A percentile compares a stretch with the other conserved stretches of the same genome.
Evolutionary conservation across 345 rosid species (phyloP).

Genomic region (Lagerstroemia speciosa): DNA sequence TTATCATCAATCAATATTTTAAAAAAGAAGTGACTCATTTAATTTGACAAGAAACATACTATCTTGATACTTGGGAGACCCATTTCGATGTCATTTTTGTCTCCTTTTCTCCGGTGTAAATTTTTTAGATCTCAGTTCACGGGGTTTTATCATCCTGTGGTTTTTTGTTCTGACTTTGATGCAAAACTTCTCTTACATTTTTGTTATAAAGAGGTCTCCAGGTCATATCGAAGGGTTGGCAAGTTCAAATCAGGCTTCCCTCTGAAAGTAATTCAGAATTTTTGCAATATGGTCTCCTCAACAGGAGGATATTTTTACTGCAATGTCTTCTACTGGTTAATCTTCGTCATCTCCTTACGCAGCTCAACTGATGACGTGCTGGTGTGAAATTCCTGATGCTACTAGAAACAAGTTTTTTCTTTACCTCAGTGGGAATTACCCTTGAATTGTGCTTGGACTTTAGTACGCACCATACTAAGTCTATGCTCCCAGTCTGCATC

Average conservation of each 20-base stretch:
- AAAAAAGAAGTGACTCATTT: neutral
- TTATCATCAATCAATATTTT: neutral
- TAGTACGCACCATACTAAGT: no score
- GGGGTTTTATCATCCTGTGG: neutral
- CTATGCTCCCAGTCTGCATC: no score
- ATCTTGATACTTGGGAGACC: neutral
- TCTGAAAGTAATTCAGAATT: neutral
- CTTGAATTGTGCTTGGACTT: no score
- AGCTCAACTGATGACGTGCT: no score
- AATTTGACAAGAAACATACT: neutral
- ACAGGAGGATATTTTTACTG: no score
- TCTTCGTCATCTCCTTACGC: no score
- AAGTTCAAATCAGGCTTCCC: neutral
- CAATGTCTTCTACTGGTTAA: no score
- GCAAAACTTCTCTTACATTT: neutral
- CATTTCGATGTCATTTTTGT: neutral
- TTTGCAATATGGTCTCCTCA: conserved; percentile 11
- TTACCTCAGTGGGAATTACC: no score
- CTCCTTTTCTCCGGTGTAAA: neutral
- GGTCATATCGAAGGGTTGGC: neutral
- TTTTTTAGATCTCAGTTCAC: neutral
- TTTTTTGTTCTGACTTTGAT: neutral
- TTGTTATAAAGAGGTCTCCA: neutral
- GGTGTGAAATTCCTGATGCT: no score
- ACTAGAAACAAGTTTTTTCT: no score